Evolutionary conservation across 1,139 yeast species (phyloP).

Genomic region (Debaryomycetaceae sp.): DNA sequence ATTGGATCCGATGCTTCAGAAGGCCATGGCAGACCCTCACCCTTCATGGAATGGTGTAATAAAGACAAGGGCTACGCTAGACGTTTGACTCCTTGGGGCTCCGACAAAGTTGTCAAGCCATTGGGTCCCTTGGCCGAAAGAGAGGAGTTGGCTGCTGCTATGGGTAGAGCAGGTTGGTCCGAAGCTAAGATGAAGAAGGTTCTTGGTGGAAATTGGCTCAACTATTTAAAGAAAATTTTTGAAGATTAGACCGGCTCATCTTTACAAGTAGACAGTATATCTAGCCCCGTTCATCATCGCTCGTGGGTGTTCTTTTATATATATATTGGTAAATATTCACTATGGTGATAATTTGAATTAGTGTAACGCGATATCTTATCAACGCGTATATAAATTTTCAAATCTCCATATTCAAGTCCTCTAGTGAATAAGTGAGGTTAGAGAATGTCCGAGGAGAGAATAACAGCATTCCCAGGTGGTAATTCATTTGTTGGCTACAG

Average conservation of each 20-base stretch:
- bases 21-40: constrained; percentile 12
- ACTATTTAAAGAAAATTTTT: constrained; percentile 10
- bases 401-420: not conserved
- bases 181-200: constrained; percentile 10
- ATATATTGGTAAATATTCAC: too few relatives aligned
- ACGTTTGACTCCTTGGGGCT: constrained; percentile 12
- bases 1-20: constrained; percentile 14
- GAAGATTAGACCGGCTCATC: not conserved
- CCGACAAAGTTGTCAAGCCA: constrained; percentile 12
- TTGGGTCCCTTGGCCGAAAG: constrained; percentile 12
- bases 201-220: constrained; percentile 10
- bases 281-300: too few relatives aligned
- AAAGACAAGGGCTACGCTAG: constrained; percentile 12
- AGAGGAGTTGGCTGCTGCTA: constrained; percentile 10
- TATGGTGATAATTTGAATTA: not conserved
- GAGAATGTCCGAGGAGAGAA: constrained; percentile 13
- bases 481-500: constrained; percentile 42
- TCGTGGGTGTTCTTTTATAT: too few relatives aligned
- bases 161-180: constrained; percentile 13
- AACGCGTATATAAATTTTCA: not conserved
- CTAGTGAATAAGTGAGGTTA: not conserved
- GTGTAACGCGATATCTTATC: not conserved
- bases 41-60: constrained; percentile 13
- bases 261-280: too few relatives aligned
- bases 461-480: constrained; percentile 46